phyloP scores from a whole-genome alignment of 495 filamentous ascomycete genomes.

The Aspergillus funiculosus region DNA sequence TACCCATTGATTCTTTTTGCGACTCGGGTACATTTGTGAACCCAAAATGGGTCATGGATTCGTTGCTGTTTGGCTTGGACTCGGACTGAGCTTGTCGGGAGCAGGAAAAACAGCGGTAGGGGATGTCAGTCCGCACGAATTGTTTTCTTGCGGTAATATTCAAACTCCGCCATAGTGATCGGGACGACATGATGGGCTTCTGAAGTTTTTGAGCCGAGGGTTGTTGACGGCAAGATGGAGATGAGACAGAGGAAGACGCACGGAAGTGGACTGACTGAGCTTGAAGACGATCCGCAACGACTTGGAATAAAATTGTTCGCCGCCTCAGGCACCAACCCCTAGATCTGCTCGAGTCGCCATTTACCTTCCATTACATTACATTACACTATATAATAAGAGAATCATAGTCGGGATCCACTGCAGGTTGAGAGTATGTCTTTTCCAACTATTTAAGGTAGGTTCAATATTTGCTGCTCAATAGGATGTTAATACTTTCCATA shows the following conservation, averaged over 20 bases:
- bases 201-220: neutral
- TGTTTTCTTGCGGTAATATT: conserved; percentile 29
- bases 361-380: too few species aligned
- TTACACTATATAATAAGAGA: too few species aligned
- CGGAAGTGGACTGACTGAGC: neutral
- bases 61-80: conserved; percentile 38
- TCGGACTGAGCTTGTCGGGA: conserved; percentile 42
- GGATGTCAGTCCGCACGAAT: conserved; percentile 22
- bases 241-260: neutral
- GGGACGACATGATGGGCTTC: conserved; percentile 21
- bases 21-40: conserved; percentile 81
- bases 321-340: conserved; percentile 1
- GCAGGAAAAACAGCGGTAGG: conserved; percentile 53
- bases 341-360: too few species aligned
- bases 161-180: conserved; percentile 36
- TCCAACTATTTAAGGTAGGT: too few species aligned
- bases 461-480: too few species aligned
- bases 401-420: too few species aligned
- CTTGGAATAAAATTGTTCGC: neutral
- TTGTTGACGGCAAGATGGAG: neutral
- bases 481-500: too few species aligned
- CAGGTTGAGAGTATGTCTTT: too few species aligned
- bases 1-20: conserved; percentile 72
- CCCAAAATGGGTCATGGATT: conserved; percentile 84
- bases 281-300: neutral